A percentile compares a stretch with the other conserved stretches of the same genome.
phyloP scores from a whole-genome alignment of 2,329 filamentous ascomycete genomes.

The Diaporthe aspalathi region DNA sequence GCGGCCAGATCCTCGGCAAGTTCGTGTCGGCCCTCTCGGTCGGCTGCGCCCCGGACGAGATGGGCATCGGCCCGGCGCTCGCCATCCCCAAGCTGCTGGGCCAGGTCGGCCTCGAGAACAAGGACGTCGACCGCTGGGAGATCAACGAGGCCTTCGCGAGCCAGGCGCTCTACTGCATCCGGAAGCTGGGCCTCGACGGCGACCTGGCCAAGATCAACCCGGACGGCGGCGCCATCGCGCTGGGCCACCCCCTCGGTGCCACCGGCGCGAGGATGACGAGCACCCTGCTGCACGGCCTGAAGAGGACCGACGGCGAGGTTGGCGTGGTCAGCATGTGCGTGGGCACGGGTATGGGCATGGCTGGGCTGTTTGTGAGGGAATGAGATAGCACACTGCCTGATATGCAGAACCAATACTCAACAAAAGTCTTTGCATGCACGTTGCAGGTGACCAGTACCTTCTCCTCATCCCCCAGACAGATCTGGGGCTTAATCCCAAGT shows the following conservation, averaged over 20 bases:
- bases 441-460: background rate
- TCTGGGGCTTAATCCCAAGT: too few relatives aligned
- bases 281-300: slow-evolving; percentile 75
- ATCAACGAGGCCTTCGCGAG: slow-evolving; percentile 87
- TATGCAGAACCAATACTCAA: background rate
- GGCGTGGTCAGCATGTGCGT: slow-evolving; percentile 94
- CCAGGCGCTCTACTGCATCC: slow-evolving; percentile 76
- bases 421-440: background rate
- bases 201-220: slow-evolving; percentile 83
- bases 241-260: slow-evolving; percentile 91
- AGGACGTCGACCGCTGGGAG: slow-evolving; percentile 88
- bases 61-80: slow-evolving; percentile 90
- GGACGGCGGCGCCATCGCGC: slow-evolving; percentile 92
- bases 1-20: slow-evolving; percentile 78
- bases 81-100: slow-evolving; percentile 86
- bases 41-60: slow-evolving; percentile 89
- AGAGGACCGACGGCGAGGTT: slow-evolving; percentile 76
- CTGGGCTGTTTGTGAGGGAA: slow-evolving; percentile 39
- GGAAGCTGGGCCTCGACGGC: slow-evolving; percentile 74
- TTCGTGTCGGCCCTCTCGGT: slow-evolving; percentile 82
- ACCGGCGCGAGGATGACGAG: slow-evolving; percentile 86
- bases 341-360: slow-evolving; percentile 74
- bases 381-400: background rate
- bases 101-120: slow-evolving; percentile 72
- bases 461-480: background rate